A percentile compares a stretch with the other conserved stretches of the same genome.
Evolutionary conservation across 108 stramenopile genomes (phyloP).

Genomic region (Chaetoceros muelleri): DNA sequence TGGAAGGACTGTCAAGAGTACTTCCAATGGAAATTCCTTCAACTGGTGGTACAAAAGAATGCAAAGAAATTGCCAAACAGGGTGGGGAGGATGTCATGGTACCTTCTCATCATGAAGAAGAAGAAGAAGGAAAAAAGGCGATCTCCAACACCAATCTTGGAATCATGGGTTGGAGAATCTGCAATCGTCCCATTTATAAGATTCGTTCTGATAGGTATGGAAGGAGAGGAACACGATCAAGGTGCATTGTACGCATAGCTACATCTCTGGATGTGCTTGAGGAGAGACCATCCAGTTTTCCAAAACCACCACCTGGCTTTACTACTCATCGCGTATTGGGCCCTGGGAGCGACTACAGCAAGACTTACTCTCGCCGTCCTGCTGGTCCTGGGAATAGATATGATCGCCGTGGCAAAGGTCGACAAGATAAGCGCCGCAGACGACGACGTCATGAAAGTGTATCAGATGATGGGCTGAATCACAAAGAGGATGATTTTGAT

Average conservation of each 20-base stretch:
- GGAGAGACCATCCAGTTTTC: slow-evolving; percentile 63
- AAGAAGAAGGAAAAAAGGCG: not conserved
- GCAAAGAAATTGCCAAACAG: not conserved
- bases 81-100: slow-evolving; percentile 3
- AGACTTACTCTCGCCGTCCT: slow-evolving; percentile 1
- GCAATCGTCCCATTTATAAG: slow-evolving; percentile 58
- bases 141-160: slow-evolving; percentile 40
- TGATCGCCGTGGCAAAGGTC: slow-evolving; percentile 10
- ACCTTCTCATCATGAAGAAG: not conserved
- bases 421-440: slow-evolving; percentile 15
- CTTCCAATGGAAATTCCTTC: not conserved
- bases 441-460: slow-evolving; percentile 4
- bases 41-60: not conserved
- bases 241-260: slow-evolving; percentile 55
- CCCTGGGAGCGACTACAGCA: slow-evolving; percentile 53
- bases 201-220: slow-evolving; percentile 64
- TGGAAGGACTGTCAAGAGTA: slow-evolving; percentile 39
- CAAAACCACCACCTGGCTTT: slow-evolving; percentile 66
- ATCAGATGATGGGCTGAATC: not conserved
- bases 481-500: slow-evolving; percentile 5
- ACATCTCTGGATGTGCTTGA: slow-evolving; percentile 56
- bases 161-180: slow-evolving; percentile 68
- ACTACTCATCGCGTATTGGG: slow-evolving; percentile 53
- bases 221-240: slow-evolving; percentile 46
- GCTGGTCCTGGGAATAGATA: too few relatives aligned